Conservation (phyloP, 495 filamentous ascomycete species). For the Friedmanniomyces endolithicus region DNA sequence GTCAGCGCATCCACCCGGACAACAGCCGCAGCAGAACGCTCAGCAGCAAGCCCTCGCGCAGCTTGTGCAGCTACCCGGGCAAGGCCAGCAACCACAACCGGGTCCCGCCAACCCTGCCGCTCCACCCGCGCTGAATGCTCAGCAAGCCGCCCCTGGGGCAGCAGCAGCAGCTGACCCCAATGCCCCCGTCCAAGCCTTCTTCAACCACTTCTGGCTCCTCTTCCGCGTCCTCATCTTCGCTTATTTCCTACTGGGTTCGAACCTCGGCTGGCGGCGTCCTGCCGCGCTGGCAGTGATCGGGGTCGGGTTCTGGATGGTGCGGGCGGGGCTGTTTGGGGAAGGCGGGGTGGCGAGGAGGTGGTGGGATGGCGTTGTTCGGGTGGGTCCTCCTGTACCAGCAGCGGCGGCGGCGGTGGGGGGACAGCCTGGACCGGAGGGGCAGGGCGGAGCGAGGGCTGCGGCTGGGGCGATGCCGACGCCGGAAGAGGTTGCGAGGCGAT, state of each 20-base stretch:
- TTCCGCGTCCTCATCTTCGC: slow-evolving; percentile 62
- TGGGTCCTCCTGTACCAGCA: slow-evolving; percentile 3
- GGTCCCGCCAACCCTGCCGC: not conserved
- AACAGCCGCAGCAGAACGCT: slow-evolving; percentile 5
- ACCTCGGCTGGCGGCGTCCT: slow-evolving; percentile 49
- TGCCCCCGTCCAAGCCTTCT: slow-evolving; percentile 22
- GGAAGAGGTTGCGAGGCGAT: slow-evolving; percentile 39
- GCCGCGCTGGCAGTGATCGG: slow-evolving; percentile 49
- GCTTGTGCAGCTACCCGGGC: not conserved
- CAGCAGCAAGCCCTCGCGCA: slow-evolving; percentile 1
- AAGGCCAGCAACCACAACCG: not conserved
- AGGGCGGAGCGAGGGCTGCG: slow-evolving; percentile 4
- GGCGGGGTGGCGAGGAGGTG: slow-evolving; percentile 8
- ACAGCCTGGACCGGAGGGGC: not conserved
- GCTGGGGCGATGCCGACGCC: slow-evolving; percentile 35
- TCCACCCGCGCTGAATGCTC: not conserved
- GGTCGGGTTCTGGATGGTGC: slow-evolving; percentile 48
- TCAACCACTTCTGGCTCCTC: slow-evolving; percentile 59
- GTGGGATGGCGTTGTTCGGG: slow-evolving; percentile 17
- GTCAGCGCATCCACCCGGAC: not conserved
- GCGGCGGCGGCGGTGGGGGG: not conserved
- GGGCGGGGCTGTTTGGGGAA: slow-evolving; percentile 48
- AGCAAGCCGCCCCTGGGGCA: not conserved
- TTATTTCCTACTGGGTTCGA: slow-evolving; percentile 62
- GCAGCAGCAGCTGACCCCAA: not conserved